A percentile compares a stretch with the other conserved stretches of the same genome.
Conservation (phyloP, 345 rosid species). For the Brassica napus region Da-Ae NC_063444.1:43038001-43038500, state of each 20-base stretch:
- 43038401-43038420: too few relatives aligned
- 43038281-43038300: neutral
- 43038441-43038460: too few relatives aligned
- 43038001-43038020: conserved; percentile 43
- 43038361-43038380: too few relatives aligned
- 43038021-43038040: neutral
- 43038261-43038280: neutral
- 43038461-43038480: too few relatives aligned
- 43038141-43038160: neutral
- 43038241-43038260: neutral
- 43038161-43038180: neutral
- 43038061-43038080: conserved; percentile 8
- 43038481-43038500: too few relatives aligned
- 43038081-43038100: conserved; percentile 4
- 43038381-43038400: too few relatives aligned
- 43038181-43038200: neutral
- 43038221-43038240: neutral
- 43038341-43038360: neutral
- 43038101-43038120: neutral
- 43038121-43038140: neutral
- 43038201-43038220: neutral
- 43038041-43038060: conserved; percentile 16
- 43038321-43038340: neutral
- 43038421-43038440: too few relatives aligned
- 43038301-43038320: conserved; percentile 2